These are phyloP conservation scores for Fusarium decemcellulare DNA, from an alignment of 2,329 filamentous ascomycete genomes.

Conservation along the genomic window DNA sequence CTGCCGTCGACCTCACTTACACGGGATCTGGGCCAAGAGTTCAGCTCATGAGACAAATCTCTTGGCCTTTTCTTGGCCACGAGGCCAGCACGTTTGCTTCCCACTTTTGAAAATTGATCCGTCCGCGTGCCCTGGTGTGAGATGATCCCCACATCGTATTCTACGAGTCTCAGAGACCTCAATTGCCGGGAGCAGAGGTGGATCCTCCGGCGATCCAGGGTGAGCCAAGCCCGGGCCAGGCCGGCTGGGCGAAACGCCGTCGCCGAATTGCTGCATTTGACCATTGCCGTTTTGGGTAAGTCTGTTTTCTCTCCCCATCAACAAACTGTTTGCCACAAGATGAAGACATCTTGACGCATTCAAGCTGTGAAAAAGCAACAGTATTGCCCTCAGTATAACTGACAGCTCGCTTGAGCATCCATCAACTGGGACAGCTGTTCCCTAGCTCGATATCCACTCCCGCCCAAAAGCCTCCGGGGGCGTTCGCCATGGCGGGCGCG, in stretches of 20 bases:
- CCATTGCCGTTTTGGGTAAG: slow-evolving; percentile 29
- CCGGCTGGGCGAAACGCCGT: slow-evolving; percentile 35
- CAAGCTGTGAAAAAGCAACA: no score
- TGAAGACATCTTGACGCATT: neutral
- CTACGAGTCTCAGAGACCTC: neutral
- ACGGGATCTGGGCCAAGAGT: neutral
- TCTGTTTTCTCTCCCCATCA: neutral
- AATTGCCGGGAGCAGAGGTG: slow-evolving; percentile 27
- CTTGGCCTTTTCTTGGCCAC: neutral
- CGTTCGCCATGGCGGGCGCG: slow-evolving; percentile 21
- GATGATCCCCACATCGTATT: neutral
- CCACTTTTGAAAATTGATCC: neutral
- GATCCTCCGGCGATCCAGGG: slow-evolving; percentile 8
- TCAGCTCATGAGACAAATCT: neutral
- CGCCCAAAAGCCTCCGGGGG: slow-evolving; percentile 6
- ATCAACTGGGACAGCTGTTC: neutral
- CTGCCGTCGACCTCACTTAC: neutral
- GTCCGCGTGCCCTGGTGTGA: neutral
- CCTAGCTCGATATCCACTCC: neutral
- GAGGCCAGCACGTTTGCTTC: neutral
- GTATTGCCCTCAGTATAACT: no score
- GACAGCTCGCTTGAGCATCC: no score
- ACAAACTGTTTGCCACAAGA: neutral
- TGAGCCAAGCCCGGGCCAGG: slow-evolving; percentile 36
- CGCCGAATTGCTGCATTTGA: slow-evolving; percentile 11